phyloP scores from a whole-genome alignment of 2,329 filamentous ascomycete genomes.

The Coniosporium tulheliwenetii region DNA sequence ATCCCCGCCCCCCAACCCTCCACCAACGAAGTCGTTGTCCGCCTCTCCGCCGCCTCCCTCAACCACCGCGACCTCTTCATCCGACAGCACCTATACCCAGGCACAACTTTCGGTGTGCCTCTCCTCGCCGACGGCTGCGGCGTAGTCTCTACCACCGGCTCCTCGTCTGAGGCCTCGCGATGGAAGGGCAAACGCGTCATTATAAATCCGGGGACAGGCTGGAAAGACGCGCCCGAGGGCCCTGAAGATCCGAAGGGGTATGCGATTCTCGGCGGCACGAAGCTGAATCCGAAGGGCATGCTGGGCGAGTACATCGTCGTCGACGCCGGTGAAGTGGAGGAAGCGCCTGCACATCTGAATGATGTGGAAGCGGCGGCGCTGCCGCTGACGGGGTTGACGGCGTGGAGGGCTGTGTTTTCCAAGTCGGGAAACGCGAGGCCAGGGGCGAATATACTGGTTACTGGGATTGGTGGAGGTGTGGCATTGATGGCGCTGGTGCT shows the following conservation, averaged over 20 bases:
- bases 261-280: slow-evolving; percentile 54
- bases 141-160: slow-evolving; percentile 49
- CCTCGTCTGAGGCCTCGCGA: slow-evolving; percentile 32
- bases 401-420: slow-evolving; percentile 68
- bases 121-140: slow-evolving; percentile 75
- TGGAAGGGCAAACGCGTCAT: slow-evolving; percentile 58
- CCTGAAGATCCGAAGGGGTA: slow-evolving; percentile 51
- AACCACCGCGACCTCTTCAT: slow-evolving; percentile 96
- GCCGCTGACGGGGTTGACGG: slow-evolving; percentile 74
- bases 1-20: slow-evolving; percentile 45
- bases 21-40: slow-evolving; percentile 52
- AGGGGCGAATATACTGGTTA: slow-evolving; percentile 67
- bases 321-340: slow-evolving; percentile 57
- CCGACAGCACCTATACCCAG: slow-evolving; percentile 81
- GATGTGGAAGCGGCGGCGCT: slow-evolving; percentile 67
- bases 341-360: slow-evolving; percentile 55
- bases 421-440: slow-evolving; percentile 52
- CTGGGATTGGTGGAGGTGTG: slow-evolving; percentile 86
- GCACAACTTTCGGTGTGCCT: slow-evolving; percentile 61
- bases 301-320: slow-evolving; percentile 60
- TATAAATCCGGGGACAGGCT: slow-evolving; percentile 62
- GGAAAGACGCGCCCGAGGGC: slow-evolving; percentile 54
- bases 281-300: slow-evolving; percentile 49
- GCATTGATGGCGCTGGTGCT: slow-evolving; percentile 72
- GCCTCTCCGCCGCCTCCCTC: slow-evolving; percentile 63